Percentiles rank a stretch among this genome's conserved stretches.
These are phyloP conservation scores for Dujonia santamariae DNA, from an alignment of 1,139 yeast genomes.

Conservation along the genomic window DNA sequence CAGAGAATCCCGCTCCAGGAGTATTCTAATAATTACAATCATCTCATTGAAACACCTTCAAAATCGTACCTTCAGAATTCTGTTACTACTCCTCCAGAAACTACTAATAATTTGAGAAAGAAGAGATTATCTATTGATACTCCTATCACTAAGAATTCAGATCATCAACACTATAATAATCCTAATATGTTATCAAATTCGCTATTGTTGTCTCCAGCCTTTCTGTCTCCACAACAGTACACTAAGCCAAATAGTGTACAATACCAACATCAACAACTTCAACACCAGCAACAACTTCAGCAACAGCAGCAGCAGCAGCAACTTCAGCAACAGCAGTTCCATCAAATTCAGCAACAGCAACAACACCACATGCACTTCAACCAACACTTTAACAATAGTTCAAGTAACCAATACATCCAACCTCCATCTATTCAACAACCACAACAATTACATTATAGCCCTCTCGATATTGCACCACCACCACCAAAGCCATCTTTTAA, in stretches of 20 bases:
- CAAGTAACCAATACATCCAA: no score
- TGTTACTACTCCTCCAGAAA: conserved; percentile 9
- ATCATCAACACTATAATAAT: not conserved
- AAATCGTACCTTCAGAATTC: conserved; percentile 5
- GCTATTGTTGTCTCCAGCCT: conserved; percentile 43
- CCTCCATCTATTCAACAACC: conserved; percentile 10
- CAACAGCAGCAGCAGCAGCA: conserved; percentile 6
- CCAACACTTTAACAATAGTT: no score
- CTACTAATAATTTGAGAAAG: conserved; percentile 5
- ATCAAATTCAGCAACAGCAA: not conserved
- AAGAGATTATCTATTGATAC: conserved; percentile 15
- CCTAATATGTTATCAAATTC: conserved; percentile 5
- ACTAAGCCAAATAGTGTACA: conserved; percentile 4
- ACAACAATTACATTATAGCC: conserved; percentile 5
- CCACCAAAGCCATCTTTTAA: conserved; percentile 17
- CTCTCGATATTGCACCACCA: conserved; percentile 8
- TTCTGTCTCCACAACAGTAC: conserved; percentile 42
- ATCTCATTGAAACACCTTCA: conserved; percentile 8
- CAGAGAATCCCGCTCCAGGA: conserved; percentile 10
- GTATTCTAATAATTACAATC: conserved; percentile 8
- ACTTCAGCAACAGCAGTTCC: conserved; percentile 1
- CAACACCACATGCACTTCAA: no score
- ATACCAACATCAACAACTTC: conserved; percentile 8
- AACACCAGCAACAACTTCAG: no score
- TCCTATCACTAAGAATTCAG: conserved; percentile 14